Percentiles rank a stretch among this genome's conserved stretches.
phyloP scores from a whole-genome alignment of 805 yeast genomes.

The Candida sakaeoensis region DNA sequence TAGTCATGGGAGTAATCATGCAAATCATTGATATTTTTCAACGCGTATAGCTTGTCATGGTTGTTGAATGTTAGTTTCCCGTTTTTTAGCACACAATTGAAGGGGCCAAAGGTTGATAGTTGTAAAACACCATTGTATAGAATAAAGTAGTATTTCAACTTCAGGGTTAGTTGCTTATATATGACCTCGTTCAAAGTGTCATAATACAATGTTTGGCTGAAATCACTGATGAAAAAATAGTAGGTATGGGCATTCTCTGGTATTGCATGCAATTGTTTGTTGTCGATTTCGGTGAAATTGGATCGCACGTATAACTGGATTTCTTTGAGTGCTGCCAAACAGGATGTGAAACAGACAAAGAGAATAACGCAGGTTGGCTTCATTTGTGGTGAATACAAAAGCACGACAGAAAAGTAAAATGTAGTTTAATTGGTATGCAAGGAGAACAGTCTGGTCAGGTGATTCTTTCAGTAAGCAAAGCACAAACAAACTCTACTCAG shows the following conservation, averaged over 20 bases:
- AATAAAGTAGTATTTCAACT: background rate
- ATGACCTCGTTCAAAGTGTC: background rate
- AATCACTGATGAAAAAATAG: slow-evolving; percentile 1
- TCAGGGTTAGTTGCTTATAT: background rate
- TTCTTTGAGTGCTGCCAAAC: background rate
- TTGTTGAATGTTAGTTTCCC: background rate
- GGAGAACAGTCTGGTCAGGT: no score
- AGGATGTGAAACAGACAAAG: background rate
- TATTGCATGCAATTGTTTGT: background rate
- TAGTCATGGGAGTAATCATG: background rate
- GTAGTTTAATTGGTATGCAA: no score
- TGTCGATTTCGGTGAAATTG: background rate
- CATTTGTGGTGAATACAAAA: no score
- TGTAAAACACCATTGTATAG: background rate
- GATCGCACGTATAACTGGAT: slow-evolving; percentile 2
- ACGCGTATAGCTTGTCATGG: slow-evolving; percentile 1
- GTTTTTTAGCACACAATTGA: background rate
- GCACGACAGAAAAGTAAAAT: no score
- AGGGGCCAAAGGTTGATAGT: background rate
- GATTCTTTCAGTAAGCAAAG: no score
- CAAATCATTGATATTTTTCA: slow-evolving; percentile 1
- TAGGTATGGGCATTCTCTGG: background rate
- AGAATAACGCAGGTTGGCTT: background rate
- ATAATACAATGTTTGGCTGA: background rate
- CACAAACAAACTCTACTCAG: no score